These are phyloP conservation scores for Besnoitia besnoiti DNA, from an alignment of 169 alveolate species.

Conservation along the genomic window DNA sequence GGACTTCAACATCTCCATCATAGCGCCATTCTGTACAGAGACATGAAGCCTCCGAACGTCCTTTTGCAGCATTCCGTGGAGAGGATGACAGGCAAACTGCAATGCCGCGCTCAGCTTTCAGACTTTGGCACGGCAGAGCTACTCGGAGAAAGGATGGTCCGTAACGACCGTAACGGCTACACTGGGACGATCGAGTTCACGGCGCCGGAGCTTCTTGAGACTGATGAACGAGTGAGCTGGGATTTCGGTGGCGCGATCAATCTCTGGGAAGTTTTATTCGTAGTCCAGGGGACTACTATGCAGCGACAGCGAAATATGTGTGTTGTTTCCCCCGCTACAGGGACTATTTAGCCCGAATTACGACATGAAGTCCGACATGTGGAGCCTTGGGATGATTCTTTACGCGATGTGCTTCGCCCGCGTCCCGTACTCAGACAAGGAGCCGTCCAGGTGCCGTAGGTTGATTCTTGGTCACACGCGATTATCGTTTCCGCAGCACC, in stretches of 20 bases:
- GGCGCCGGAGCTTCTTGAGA: slow-evolving; percentile 83
- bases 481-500: slow-evolving; percentile 23
- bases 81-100: slow-evolving; percentile 34
- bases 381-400: slow-evolving; percentile 85
- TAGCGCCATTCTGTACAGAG: slow-evolving; percentile 75
- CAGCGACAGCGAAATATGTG: not conserved
- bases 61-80: slow-evolving; percentile 54
- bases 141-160: slow-evolving; percentile 32
- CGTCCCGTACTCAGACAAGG: slow-evolving; percentile 72
- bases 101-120: slow-evolving; percentile 78
- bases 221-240: slow-evolving; percentile 27
- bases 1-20: slow-evolving; percentile 80
- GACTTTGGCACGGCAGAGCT: slow-evolving; percentile 86
- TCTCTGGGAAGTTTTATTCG: too few relatives aligned
- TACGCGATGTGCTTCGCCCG: slow-evolving; percentile 76
- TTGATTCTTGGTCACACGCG: slow-evolving; percentile 34
- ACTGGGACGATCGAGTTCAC: slow-evolving; percentile 88
- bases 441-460: slow-evolving; percentile 69
- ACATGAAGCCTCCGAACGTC: slow-evolving; percentile 74
- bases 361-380: slow-evolving; percentile 80
- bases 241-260: too few relatives aligned
- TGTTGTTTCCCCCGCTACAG: not conserved
- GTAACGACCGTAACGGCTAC: slow-evolving; percentile 67
- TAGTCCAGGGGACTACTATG: too few relatives aligned
- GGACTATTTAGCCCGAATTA: slow-evolving; percentile 41